Evolutionary conservation across 257 asterid genomes (phyloP), one percentile per base, ranked within the genome.

Genomic region (Fraxinus quadrangulata): DNA sequence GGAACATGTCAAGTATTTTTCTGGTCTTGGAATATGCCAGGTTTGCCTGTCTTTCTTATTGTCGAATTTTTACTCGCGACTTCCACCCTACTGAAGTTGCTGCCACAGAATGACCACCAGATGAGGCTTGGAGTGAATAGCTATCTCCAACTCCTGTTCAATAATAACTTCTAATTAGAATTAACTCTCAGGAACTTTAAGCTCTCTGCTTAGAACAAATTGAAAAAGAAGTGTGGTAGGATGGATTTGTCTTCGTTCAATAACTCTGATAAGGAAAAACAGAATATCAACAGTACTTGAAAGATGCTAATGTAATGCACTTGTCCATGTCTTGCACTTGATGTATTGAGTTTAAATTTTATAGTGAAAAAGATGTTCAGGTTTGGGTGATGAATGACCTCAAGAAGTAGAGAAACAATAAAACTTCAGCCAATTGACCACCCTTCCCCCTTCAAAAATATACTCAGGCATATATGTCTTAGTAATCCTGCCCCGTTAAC

Each of bases 21-120:
- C 92, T 70, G 80, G 80, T 79, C 96, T 92, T 39, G 97, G 94
- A 80, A 78, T 90, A 68, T 96, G 97, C 91, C 97, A 96, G 99
- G 99, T 93, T 83, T 77, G 85, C 67, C 70, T 79, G 30, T 37
- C 81, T 74, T 78, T 81, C 80, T 71, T 70, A 80, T 72, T 67
- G 74, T 47, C 70, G 65, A 76, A 67, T 67, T 36, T 72, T 77
- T 14, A 33, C 76, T 72, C 70, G 74, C 71, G 56, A 68, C 76
- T 33, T 71, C 77, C 49, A 45, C 72, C 78, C 75, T 79, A 28
- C 77, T 54, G 72, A 79, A 72, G 76, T 65, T 65, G 49, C 54
- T 70, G 51, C 66, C 23, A 6, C 26, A 16, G 6, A 77, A 33
- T 21, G 63, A 33, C 51, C 49, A 59, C 75, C 24, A 39, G 30